Evolutionary conservation across 1,284 basidiomycete genomes (phyloP), one percentile per base, ranked within the genome.

Genomic region (Cystobasidium sp.): DNA sequence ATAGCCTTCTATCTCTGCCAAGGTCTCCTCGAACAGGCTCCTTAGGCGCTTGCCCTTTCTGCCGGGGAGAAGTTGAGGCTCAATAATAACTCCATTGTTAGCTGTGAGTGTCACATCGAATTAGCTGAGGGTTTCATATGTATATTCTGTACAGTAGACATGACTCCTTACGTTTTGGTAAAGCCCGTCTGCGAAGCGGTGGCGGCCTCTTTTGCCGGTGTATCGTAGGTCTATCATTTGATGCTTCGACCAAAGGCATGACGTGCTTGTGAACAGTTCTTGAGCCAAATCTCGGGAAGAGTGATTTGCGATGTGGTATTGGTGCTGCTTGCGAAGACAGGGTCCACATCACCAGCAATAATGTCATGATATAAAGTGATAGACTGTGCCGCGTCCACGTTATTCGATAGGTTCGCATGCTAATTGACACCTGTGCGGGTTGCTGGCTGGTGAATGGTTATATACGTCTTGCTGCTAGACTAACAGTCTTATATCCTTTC

Each of bases 11-110:
- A 66, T n/a, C 41, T 73, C 70, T 18, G 39, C 70, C 18, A 59
- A 20, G n/a, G 62, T 55, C 24, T 73, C 70, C 63, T 66, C 70
- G 52, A 73, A 66, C 12, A 73, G 44, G 43, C 70, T 73, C 14
- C 39, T 46, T 8, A 65, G 18, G n/a, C 24, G 39, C 22, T 73
- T 73, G 10, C 53, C 63, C 22, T 47, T 61, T 44, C 37, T 72
- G 49, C 49, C 39, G 18, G 44, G 24, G 41, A 72, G 16, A 5
- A 65, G 14, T 20, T 64, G 44, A 7, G 69, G 69, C 31, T 51
- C 43, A 20, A 72, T 72, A 41, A 72, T 72, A 49, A 73, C 63
- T 18, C 53, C 53, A 39, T 58, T 58, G n/a, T 63, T 66, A 37
- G 51, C 64, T 66, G 64, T 24, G 43, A 49, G n/a, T n/a, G n/a